These are phyloP conservation scores for Fusarium anthophilum DNA, from an alignment of 2,329 filamentous ascomycete genomes.

Conservation along the genomic window DNA sequence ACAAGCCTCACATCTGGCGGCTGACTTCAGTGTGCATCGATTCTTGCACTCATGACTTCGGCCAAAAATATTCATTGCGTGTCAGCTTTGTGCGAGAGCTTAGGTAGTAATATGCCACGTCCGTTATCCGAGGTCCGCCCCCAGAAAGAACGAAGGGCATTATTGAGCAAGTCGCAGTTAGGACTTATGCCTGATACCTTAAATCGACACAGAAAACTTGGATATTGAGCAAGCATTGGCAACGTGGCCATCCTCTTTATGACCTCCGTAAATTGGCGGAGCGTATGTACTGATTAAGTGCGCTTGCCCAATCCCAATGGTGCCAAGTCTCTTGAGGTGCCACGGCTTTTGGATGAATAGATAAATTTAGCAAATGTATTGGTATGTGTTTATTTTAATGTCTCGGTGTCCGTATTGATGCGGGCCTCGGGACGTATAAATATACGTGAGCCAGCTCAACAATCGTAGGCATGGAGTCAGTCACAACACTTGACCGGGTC, in stretches of 20 bases:
- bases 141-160: background rate
- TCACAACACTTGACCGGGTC: background rate
- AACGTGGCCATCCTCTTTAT: background rate
- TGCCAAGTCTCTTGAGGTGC: background rate
- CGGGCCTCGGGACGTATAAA: background rate
- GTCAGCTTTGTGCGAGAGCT: background rate
- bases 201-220: no score
- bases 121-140: rapidly evolving
- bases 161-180: no score
- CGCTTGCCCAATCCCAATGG: background rate
- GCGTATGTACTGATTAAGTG: background rate
- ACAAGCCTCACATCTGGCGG: background rate
- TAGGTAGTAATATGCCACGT: no score
- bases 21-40: background rate
- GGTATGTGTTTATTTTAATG: rapidly evolving
- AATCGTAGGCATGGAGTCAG: background rate
- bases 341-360: background rate
- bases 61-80: background rate
- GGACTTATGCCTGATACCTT: no score
- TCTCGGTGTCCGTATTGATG: background rate
- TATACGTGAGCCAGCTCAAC: background rate
- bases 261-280: background rate
- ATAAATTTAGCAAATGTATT: background rate
- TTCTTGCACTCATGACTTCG: background rate
- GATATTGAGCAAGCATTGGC: background rate